Percentiles rank a stretch among this genome's conserved stretches.
Evolutionary conservation across 2,329 filamentous ascomycete genomes (phyloP).

Genomic region (Waltergamsia citrina): DNA sequence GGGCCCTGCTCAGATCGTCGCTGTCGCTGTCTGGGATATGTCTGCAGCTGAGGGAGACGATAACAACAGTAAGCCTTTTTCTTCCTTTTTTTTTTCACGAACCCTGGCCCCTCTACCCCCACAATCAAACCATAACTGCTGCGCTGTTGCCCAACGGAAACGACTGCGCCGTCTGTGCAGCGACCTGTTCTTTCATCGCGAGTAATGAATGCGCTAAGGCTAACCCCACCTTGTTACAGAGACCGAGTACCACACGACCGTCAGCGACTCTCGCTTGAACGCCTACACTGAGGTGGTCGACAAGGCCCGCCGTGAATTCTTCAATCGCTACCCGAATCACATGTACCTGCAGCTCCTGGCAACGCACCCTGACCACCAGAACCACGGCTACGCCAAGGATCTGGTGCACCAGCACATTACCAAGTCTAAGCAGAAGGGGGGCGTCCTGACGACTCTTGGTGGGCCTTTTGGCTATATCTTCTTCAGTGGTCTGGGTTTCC

Average conservation of each 20-base stretch:
- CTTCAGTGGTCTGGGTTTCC: constrained; percentile 9
- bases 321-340: constrained; percentile 5
- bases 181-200: background rate
- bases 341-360: constrained; percentile 9
- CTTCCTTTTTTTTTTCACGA: background rate
- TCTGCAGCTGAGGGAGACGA: constrained; percentile 4
- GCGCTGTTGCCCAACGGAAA: no score
- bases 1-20: constrained; percentile 5
- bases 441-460: constrained; percentile 7
- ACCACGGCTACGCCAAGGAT: constrained; percentile 9
- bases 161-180: no score
- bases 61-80: constrained; percentile 5
- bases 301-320: constrained; percentile 5
- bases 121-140: background rate
- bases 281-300: constrained; percentile 4
- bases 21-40: constrained; percentile 11
- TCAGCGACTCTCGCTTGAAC: constrained; percentile 4
- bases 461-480: constrained; percentile 9
- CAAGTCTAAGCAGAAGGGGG: constrained; percentile 6
- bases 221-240: background rate
- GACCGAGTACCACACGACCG: constrained; percentile 1
- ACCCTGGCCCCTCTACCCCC: background rate
- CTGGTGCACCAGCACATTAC: constrained; percentile 7
- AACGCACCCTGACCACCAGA: constrained; percentile 8
- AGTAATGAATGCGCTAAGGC: background rate